Conservation (phyloP, 345 rosid genomes). For the Erysimum cheiranthoides region DNA sequence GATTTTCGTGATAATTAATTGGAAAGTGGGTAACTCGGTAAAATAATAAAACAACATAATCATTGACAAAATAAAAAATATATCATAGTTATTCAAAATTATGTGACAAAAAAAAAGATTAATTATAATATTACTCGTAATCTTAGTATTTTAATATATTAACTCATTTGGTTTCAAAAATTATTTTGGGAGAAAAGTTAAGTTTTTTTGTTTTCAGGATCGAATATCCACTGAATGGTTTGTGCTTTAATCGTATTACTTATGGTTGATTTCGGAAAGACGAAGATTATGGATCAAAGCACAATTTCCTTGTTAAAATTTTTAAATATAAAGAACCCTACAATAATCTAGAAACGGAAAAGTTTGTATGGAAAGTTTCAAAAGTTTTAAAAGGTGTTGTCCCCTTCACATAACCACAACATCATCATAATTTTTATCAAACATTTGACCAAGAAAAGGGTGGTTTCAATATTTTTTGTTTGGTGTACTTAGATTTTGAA, state of each 20-base stretch:
- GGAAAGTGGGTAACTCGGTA: not conserved
- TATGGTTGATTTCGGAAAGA: too few species aligned
- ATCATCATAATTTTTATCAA: slow-evolving; percentile 24
- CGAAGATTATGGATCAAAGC: too few species aligned
- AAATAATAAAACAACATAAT: not conserved
- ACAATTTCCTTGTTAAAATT: too few species aligned
- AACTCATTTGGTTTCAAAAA: too few species aligned
- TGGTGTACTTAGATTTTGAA: slow-evolving; percentile 5
- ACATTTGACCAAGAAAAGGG: slow-evolving; percentile 32
- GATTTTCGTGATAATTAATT: not conserved
- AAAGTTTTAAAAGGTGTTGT: slow-evolving; percentile 34
- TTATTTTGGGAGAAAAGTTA: too few species aligned
- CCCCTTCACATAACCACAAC: slow-evolving; percentile 16
- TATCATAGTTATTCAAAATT: not conserved
- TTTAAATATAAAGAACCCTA: not conserved
- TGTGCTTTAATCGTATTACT: too few species aligned
- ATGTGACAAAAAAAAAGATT: not conserved
- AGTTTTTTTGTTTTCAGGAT: too few species aligned
- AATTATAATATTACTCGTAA: not conserved
- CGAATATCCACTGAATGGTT: too few species aligned
- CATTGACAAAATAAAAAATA: not conserved
- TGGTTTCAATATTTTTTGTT: slow-evolving; percentile 8
- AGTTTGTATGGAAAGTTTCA: slow-evolving; percentile 26
- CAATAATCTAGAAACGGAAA: slow-evolving; percentile 10
- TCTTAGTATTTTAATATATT: not conserved